Evolutionary conservation across 1,139 yeast species (phyloP).

Genomic region (Zygosaccharomyces pseudobailii): DNA sequence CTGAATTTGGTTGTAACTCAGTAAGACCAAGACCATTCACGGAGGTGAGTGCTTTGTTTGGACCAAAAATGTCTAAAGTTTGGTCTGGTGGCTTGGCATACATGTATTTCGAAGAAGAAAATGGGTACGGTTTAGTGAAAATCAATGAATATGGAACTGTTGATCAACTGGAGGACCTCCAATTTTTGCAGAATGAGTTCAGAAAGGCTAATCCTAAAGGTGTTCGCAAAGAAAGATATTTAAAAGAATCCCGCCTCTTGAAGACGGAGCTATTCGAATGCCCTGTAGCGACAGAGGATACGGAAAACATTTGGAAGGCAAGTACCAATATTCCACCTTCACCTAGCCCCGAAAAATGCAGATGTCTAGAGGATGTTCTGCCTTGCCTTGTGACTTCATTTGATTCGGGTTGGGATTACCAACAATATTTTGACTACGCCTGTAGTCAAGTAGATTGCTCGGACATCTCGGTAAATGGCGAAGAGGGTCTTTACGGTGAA

Average conservation of each 20-base stretch:
- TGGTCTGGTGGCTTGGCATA: conserved; percentile 94
- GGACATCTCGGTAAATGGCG: conserved; percentile 47
- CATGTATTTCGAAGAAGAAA: conserved; percentile 82
- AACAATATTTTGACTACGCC: conserved; percentile 41
- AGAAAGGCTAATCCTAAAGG: conserved; percentile 37
- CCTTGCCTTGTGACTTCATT: conserved; percentile 46
- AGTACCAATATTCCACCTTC: conserved; percentile 46
- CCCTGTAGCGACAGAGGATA: conserved; percentile 25
- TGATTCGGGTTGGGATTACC: conserved; percentile 34
- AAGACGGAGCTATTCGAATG: conserved; percentile 19
- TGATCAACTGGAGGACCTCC: conserved; percentile 43
- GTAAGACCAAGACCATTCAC: conserved; percentile 56
- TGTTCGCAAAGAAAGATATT: conserved; percentile 21
- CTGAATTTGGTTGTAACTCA: conserved; percentile 58
- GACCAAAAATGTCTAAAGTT: conserved; percentile 62
- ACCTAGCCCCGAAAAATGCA: conserved; percentile 53
- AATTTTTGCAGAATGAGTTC: conserved; percentile 34
- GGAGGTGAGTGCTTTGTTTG: conserved; percentile 61
- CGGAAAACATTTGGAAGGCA: conserved; percentile 40
- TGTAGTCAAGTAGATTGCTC: conserved; percentile 51
- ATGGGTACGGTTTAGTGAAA: conserved; percentile 73
- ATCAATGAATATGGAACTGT: conserved; percentile 46
- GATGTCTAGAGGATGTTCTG: conserved; percentile 48
- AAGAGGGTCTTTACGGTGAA: conserved; percentile 50
- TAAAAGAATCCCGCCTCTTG: neutral